phyloP scores from a whole-genome alignment of 768 basidiomycete genomes.

The Rhodosporidiobolus sp. region DNA sequence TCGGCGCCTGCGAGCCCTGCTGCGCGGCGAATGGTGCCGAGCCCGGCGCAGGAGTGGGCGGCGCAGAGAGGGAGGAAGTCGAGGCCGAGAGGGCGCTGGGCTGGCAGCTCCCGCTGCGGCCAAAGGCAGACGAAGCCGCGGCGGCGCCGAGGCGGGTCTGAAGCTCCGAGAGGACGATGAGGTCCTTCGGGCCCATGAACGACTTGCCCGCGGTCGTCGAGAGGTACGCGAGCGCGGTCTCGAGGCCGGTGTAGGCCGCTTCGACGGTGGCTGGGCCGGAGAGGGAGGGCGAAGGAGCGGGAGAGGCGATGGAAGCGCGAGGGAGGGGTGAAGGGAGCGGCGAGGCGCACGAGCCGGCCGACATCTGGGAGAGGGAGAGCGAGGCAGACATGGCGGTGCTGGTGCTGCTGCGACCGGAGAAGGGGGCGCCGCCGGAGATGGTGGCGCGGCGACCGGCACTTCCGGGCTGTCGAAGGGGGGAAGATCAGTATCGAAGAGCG shows the following conservation, averaged over 20 bases:
- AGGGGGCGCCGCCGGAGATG: slow-evolving; percentile 39
- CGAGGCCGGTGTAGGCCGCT: slow-evolving; percentile 27
- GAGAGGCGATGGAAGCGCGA: no score
- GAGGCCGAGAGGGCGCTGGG: neutral
- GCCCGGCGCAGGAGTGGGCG: neutral
- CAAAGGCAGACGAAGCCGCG: neutral
- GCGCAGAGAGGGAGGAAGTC: neutral
- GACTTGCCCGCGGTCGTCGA: slow-evolving; percentile 19
- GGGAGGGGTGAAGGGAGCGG: no score
- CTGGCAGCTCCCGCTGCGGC: neutral
- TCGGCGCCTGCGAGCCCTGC: neutral
- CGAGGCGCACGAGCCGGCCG: neutral
- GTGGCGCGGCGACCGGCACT: slow-evolving; percentile 31
- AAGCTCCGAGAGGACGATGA: slow-evolving; percentile 30
- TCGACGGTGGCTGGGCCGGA: slow-evolving; percentile 18
- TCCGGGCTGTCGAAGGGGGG: no score
- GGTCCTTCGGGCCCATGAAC: slow-evolving; percentile 25
- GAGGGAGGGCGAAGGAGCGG: no score
- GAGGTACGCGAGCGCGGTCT: slow-evolving; percentile 31
- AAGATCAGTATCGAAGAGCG: neutral
- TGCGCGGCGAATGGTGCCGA: neutral
- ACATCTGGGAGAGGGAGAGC: neutral
- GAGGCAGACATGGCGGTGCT: slow-evolving; percentile 15
- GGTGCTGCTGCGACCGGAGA: slow-evolving; percentile 4
- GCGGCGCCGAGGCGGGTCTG: slow-evolving; percentile 1